Percentiles rank a stretch among this genome's conserved stretches.
Conservation (phyloP, 768 basidiomycete genomes). For the Phaeotremella fagi region DNA sequence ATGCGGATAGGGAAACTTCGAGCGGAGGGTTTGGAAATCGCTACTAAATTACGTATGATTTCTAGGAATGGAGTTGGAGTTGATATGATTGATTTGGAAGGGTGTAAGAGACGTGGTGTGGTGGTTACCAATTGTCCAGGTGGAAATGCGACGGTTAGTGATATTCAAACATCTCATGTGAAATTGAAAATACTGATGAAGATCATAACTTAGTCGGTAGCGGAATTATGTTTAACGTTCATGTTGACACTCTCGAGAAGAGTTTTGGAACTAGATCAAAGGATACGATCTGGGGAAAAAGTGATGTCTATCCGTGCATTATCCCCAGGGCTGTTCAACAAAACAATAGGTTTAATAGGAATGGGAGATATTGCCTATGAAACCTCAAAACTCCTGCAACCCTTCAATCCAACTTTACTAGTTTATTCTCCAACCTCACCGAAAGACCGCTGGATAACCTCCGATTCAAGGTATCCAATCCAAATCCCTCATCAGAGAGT, state of each 20-base stretch:
- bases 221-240: slow-evolving; percentile 34
- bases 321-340: slow-evolving; percentile 38
- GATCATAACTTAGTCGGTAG: slow-evolving; percentile 23
- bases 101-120: slow-evolving; percentile 23
- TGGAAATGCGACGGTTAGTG: slow-evolving; percentile 37
- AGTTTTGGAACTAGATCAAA: slow-evolving; percentile 27
- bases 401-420: slow-evolving; percentile 42
- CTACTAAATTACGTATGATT: slow-evolving; percentile 27
- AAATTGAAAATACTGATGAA: slow-evolving; percentile 1
- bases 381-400: slow-evolving; percentile 37
- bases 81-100: slow-evolving; percentile 37
- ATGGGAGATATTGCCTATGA: slow-evolving; percentile 47
- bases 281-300: slow-evolving; percentile 29
- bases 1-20: slow-evolving; percentile 22
- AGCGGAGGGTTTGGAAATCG: slow-evolving; percentile 9
- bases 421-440: slow-evolving; percentile 45
- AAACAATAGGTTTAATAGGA: slow-evolving; percentile 47
- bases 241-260: slow-evolving; percentile 30
- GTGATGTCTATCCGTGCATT: slow-evolving; percentile 29
- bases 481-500: slow-evolving; percentile 36
- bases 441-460: slow-evolving; percentile 22
- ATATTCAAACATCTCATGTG: not conserved
- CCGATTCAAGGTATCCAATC: slow-evolving; percentile 9
- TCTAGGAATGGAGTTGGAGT: slow-evolving; percentile 33
- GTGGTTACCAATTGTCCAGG: slow-evolving; percentile 38